Evolutionary conservation across 768 basidiomycete genomes (phyloP), one percentile per base, ranked within the genome.

Genomic region (Plicaturopsis crispa): DNA sequence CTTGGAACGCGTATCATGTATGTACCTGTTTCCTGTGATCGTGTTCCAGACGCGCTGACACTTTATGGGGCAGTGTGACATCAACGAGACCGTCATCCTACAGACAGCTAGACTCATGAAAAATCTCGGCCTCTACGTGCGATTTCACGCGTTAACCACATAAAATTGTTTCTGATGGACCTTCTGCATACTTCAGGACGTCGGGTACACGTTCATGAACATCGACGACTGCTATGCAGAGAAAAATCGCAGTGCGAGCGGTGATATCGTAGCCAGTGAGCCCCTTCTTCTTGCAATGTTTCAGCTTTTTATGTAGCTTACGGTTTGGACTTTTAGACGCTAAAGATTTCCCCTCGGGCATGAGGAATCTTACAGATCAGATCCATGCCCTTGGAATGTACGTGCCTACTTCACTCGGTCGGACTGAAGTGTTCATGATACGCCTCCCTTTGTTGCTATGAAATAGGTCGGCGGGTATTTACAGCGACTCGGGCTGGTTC

Each of bases 1-100:
- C 80, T 5, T 82, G 80, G 80, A 81, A 82, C 51, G 80, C 77
- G 5, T 80, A 75, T 51, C 69, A 79, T 46, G 78, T 79, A 43
- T 37, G 67, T 48, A n/a, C 20, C n/a, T 43, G 24, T 19, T 10
- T 24, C 22, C 26, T n/a, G 17, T n/a, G n/a, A n/a, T 3, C 12
- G 6, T 35, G 39, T 20, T 24, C 19, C 24, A n/a, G 10, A 6
- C 36, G 36, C 10, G 14, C 18, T 30, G 16, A 24, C 37, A 14
- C 35, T 28, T 20, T 36, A 31, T 38, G 11, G 24, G n/a, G 7
- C 46, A 80, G 76, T 80, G 79, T 50, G 62, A 70, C 45, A 78
- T 80, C 45, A 60, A 77, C 41, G 75, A 80, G 50, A 55, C 51
- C 1, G 59, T 75, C 14, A 63, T 80, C 14, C 44, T 78, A 8